Base-by-base conservation (phyloP, 2,329 filamentous ascomycete genomes). In the Thelonectria olida region DNA sequence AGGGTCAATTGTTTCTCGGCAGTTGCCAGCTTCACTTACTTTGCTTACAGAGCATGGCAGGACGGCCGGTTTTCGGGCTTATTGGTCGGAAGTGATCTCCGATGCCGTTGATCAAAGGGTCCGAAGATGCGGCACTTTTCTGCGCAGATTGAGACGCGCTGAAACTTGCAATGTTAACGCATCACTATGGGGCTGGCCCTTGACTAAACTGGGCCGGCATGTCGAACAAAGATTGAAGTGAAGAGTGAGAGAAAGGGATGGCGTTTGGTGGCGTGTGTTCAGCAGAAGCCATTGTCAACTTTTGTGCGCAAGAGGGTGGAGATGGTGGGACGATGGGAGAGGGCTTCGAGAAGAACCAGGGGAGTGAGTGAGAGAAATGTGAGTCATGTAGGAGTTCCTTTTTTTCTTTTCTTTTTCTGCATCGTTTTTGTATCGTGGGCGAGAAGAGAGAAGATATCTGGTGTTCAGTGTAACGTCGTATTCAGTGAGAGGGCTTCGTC, bases 311-410 rank as follows among this genome's bases (percentile, higher is more conserved):
- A n/a, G n/a, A n/a, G 12, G 39, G 57, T 54, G 57, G 57, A 54
- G 44, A 27, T 41, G 10, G 57, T 54, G 50, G 27, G 44, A 59
- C 57, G 39, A 36, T n/a, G n/a, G 38, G 23, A 48, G 54, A 53
- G 44, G 36, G 19, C 57, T 59, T 59, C 57, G 44, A n/a, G n/a
- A n/a, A 59, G 57, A 59, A 59, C 36, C 44, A 49, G 12, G 50
- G 34, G 42, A 20, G 47, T n/a, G 31, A 20, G 28, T 4, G 27
- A 42, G 39, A n/a, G n/a, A n/a, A 13, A 28, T 54, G 57, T 59
- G 57, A 59, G 38, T 59, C 57, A 59, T 54, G 8, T 39, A 7
- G 28, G 12, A 12, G 28, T 31, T 31, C 38, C 8, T 41, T 5
- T 20, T 41, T 12, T 31, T 31, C 12, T 7, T 12, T 31, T 31